Evolutionary conservation across 176 grass and related monocot genomes (phyloP).

Genomic region (Bothriochloa decipiens): DNA sequence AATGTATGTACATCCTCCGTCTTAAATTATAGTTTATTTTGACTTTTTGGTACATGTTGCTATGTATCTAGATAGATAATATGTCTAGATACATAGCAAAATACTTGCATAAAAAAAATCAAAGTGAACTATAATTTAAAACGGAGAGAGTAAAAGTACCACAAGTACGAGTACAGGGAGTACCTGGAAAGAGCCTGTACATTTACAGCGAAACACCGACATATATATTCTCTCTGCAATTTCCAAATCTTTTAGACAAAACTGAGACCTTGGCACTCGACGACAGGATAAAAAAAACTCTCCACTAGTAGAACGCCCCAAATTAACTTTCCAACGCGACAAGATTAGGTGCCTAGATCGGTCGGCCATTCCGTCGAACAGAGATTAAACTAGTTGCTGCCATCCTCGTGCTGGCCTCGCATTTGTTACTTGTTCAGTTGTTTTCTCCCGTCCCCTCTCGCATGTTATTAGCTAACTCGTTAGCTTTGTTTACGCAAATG

Average conservation of each 20-base stretch:
- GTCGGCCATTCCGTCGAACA: neutral
- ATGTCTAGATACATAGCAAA: no score
- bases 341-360: slow-evolving; percentile 24
- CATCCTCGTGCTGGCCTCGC: slow-evolving; percentile 17
- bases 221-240: neutral
- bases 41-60: no score
- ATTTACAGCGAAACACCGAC: slow-evolving; percentile 30
- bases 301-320: no score
- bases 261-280: slow-evolving; percentile 33
- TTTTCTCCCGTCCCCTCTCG: neutral
- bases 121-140: no score
- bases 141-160: no score
- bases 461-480: neutral
- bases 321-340: slow-evolving; percentile 35
- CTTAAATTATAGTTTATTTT: no score
- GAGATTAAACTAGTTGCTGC: slow-evolving; percentile 1
- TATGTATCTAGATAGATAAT: no score
- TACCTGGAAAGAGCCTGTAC: neutral
- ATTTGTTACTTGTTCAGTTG: neutral
- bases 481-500: slow-evolving; percentile 18
- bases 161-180: no score
- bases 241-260: slow-evolving; percentile 29
- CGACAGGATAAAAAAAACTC: neutral
- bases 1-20: no score
- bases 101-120: no score